Conservation (phyloP, 2,329 filamentous ascomycete species). For the Ophiognomonia clavigignenti-juglandacearum region DNA sequence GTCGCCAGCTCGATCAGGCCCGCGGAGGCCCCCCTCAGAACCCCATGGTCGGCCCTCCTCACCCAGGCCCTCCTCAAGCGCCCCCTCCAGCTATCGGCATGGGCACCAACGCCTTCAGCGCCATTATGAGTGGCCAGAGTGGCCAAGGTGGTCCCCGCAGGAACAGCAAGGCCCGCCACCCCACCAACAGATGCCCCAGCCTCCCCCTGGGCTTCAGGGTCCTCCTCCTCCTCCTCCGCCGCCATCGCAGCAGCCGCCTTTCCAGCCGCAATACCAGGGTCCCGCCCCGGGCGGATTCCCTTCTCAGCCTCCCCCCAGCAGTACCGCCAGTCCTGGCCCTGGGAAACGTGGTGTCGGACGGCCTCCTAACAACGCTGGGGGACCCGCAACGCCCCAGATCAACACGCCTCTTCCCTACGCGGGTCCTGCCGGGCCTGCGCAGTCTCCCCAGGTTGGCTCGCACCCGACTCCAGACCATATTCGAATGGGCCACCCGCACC, state of each 20-base stretch:
- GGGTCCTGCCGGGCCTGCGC: slow-evolving; percentile 53
- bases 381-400: slow-evolving; percentile 87
- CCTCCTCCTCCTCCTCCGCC: slow-evolving; percentile 55
- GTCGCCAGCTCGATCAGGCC: slow-evolving; percentile 77
- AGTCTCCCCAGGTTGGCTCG: slow-evolving; percentile 76
- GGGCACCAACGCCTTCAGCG: slow-evolving; percentile 88
- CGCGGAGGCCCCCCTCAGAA: slow-evolving; percentile 57
- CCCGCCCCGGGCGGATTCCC: slow-evolving; percentile 67
- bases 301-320: slow-evolving; percentile 76
- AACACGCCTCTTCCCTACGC: slow-evolving; percentile 83
- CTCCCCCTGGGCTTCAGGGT: slow-evolving; percentile 61
- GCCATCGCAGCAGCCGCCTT: slow-evolving; percentile 65
- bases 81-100: slow-evolving; percentile 85
- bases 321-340: slow-evolving; percentile 81
- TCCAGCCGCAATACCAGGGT: slow-evolving; percentile 62
- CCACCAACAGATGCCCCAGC: slow-evolving; percentile 67
- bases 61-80: slow-evolving; percentile 75
- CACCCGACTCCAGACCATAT: slow-evolving; percentile 72
- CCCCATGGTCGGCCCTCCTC: slow-evolving; percentile 64
- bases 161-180: slow-evolving; percentile 40
- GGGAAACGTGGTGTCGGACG: slow-evolving; percentile 67
- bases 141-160: slow-evolving; percentile 74
- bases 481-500: slow-evolving; percentile 46
- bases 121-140: slow-evolving; percentile 86
- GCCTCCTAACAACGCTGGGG: slow-evolving; percentile 51